phyloP scores from a whole-genome alignment of 805 yeast species.

The Hanseniaspora pseudoguilliermondii region DNA sequence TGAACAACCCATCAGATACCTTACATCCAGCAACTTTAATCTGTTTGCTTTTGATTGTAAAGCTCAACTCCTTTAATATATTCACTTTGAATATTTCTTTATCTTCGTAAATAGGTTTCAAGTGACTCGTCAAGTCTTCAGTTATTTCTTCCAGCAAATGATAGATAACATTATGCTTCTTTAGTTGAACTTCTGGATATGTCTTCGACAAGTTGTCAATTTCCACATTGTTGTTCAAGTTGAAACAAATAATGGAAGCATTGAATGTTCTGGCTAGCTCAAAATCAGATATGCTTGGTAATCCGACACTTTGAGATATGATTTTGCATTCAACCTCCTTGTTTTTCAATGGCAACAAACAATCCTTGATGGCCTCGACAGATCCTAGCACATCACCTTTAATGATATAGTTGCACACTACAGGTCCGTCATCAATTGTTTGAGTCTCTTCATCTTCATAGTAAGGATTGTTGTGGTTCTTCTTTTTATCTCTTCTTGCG shows the following conservation, averaged over 20 bases:
- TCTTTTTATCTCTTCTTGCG: conserved; percentile 19
- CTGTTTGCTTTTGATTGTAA: conserved; percentile 45
- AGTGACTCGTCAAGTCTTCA: conserved; percentile 40
- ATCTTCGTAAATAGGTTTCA: conserved; percentile 55
- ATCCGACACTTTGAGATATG: conserved; percentile 64
- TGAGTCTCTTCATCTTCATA: conserved; percentile 26
- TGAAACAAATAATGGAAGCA: conserved; percentile 70
- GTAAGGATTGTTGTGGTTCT: conserved; percentile 40
- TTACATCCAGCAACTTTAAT: conserved; percentile 77
- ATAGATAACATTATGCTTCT: conserved; percentile 68
- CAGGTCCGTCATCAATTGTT: conserved; percentile 23
- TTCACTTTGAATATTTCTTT: conserved; percentile 56
- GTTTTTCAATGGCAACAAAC: conserved; percentile 72
- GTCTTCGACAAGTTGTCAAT: conserved; percentile 41
- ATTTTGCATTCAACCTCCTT: conserved; percentile 66
- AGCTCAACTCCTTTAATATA: conserved; percentile 58
- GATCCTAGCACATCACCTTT: conserved; percentile 93
- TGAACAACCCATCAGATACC: conserved; percentile 55
- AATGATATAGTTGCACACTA: conserved; percentile 48
- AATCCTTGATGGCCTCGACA: conserved; percentile 80
- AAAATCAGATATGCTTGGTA: conserved; percentile 54
- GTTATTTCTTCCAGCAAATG: conserved; percentile 78
- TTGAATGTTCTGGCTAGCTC: conserved; percentile 55
- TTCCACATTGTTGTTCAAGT: conserved; percentile 51
- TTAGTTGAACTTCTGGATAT: conserved; percentile 38